These are phyloP conservation scores for Pestalotiopsis sp. DNA, from an alignment of 2,329 filamentous ascomycete genomes.

Conservation along the genomic window DNA sequence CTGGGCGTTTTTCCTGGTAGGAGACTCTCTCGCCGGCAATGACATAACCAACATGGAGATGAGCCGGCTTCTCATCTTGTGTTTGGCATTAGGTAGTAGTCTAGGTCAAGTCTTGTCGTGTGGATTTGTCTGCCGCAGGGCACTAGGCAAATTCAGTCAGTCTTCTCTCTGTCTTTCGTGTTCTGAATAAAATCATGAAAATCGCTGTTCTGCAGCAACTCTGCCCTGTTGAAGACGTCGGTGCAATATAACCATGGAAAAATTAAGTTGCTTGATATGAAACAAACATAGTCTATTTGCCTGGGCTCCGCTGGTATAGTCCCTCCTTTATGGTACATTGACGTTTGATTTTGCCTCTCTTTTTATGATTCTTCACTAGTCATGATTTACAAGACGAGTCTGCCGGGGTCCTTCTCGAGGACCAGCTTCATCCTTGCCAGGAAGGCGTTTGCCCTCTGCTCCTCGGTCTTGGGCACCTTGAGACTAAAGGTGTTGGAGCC, in stretches of 20 bases:
- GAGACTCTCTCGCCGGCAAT: neutral
- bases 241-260: neutral
- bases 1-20: neutral
- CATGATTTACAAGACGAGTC: constrained; percentile 62
- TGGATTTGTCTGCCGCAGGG: neutral
- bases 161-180: neutral
- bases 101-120: neutral
- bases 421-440: constrained; percentile 84
- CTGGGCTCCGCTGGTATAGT: neutral
- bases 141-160: neutral
- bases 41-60: too few relatives aligned
- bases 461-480: constrained; percentile 77
- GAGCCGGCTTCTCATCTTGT: constrained; percentile 3
- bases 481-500: constrained; percentile 81
- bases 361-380: neutral
- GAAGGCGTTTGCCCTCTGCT: constrained; percentile 80
- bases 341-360: neutral
- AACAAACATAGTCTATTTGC: constrained; percentile 7
- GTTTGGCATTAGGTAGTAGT: neutral
- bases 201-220: neutral
- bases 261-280: neutral
- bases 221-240: neutral
- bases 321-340: neutral
- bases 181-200: neutral
- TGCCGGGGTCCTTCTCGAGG: constrained; percentile 78